Conservation (phyloP, 2,329 filamentous ascomycete species). For the Lecanicillium sp. region DNA sequence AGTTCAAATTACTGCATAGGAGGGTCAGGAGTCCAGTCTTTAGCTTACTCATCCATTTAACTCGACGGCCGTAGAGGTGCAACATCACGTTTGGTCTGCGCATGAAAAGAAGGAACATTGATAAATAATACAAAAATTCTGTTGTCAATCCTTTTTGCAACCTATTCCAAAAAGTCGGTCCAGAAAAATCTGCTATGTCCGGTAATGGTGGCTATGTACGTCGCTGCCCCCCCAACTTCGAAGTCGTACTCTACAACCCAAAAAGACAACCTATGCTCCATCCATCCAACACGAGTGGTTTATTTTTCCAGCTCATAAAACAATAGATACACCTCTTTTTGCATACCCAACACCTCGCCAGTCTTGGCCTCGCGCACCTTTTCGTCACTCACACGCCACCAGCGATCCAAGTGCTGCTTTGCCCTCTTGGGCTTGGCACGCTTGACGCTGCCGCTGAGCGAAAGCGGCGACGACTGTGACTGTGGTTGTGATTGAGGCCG, state of each 20-base stretch:
- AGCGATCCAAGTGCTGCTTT: conserved; percentile 58
- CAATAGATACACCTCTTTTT: conserved; percentile 89
- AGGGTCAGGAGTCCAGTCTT: no score
- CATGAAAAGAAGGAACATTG: not conserved
- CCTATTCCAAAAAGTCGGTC: not conserved
- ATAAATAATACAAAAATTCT: not conserved
- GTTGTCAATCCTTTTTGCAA: no score
- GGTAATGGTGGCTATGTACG: conserved; percentile 3
- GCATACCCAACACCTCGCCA: conserved; percentile 83
- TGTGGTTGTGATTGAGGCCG: conserved; percentile 16
- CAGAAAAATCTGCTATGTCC: not conserved
- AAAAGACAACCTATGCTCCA: no score
- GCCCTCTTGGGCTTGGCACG: conserved; percentile 46
- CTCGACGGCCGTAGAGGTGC: no score
- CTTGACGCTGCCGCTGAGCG: conserved; percentile 19
- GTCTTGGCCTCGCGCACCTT: conserved; percentile 95
- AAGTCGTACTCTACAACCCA: not conserved
- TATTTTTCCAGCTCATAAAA: conserved; percentile 81
- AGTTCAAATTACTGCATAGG: no score
- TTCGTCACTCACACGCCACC: conserved; percentile 98
- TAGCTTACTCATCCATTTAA: no score
- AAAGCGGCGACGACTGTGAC: conserved; percentile 14
- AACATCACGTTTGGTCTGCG: no score
- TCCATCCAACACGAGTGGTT: no score
- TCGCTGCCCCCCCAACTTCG: not conserved